These are phyloP conservation scores for Leptodermis oblonga DNA, from an alignment of 257 asterid species.

Conservation along the genomic window DNA sequence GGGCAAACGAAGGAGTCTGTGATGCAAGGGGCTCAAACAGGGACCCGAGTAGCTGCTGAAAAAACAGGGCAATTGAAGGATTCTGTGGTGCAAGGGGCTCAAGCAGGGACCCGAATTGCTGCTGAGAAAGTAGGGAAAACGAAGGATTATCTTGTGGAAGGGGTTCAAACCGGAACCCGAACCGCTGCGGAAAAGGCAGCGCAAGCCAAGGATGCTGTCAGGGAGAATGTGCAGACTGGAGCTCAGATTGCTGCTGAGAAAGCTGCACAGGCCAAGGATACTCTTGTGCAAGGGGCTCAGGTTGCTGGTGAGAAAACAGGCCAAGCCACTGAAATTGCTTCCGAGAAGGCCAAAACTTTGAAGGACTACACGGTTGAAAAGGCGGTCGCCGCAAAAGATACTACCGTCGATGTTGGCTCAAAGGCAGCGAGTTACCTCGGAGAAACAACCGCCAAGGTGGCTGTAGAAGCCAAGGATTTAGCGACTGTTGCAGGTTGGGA, in stretches of 20 bases:
- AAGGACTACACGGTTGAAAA: conserved; percentile 14
- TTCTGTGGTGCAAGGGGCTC: conserved; percentile 5
- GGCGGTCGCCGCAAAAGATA: conserved; percentile 25
- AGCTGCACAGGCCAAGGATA: background rate
- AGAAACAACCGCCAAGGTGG: conserved; percentile 45
- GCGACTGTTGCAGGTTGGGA: conserved; percentile 78
- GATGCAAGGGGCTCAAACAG: conserved; percentile 5
- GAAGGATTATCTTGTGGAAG: too few species aligned
- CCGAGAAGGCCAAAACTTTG: conserved; percentile 20
- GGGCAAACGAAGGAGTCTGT: conserved; percentile 17
- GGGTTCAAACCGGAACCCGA: too few species aligned
- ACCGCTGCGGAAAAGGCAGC: too few species aligned
- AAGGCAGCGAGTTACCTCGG: conserved; percentile 35
- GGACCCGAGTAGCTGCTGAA: conserved; percentile 8
- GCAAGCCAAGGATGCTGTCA: too few species aligned
- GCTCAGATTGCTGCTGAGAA: background rate
- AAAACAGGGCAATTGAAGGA: conserved; percentile 20
- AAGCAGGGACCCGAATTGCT: too few species aligned
- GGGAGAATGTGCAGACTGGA: too few species aligned
- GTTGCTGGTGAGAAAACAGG: conserved; percentile 9
- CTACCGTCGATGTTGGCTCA: conserved; percentile 15
- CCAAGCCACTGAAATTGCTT: background rate
- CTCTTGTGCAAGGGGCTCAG: background rate
- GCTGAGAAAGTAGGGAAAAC: too few species aligned
- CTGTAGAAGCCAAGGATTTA: conserved; percentile 45